phyloP scores from a whole-genome alignment of 2,329 filamentous ascomycete species.

The Penicillium thymicola region DNA sequence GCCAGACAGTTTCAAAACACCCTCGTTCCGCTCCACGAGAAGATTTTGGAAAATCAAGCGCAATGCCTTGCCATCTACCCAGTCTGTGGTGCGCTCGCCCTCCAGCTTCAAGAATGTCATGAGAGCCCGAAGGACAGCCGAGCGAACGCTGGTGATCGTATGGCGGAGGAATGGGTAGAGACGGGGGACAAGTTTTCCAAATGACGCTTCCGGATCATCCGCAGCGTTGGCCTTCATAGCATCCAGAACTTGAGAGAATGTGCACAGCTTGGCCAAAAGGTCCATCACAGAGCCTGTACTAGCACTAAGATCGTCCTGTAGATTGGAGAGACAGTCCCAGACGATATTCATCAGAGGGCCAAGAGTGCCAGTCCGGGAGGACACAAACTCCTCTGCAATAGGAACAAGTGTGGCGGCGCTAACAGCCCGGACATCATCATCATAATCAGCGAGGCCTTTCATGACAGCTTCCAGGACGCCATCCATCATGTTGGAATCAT shows the following conservation, averaged over 20 bases:
- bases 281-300: slow-evolving; percentile 99
- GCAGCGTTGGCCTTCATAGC: slow-evolving; percentile 90
- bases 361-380: slow-evolving; percentile 72
- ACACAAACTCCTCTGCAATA: slow-evolving; percentile 92
- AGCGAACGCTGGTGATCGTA: slow-evolving; percentile 92
- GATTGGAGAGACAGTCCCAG: slow-evolving; percentile 92
- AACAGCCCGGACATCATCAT: slow-evolving; percentile 94
- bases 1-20: slow-evolving; percentile 75
- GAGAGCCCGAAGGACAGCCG: slow-evolving; percentile 87
- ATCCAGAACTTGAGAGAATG: slow-evolving; percentile 85
- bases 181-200: slow-evolving; percentile 85
- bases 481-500: slow-evolving; percentile 82
- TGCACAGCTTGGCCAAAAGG: slow-evolving; percentile 88
- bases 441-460: slow-evolving; percentile 84
- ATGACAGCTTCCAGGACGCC: slow-evolving; percentile 90
- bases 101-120: slow-evolving; percentile 90
- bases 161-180: slow-evolving; percentile 95
- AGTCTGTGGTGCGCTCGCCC: slow-evolving; percentile 73
- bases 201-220: slow-evolving; percentile 80
- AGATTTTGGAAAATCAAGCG: slow-evolving; percentile 93
- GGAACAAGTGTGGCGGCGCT: slow-evolving; percentile 96
- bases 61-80: slow-evolving; percentile 86
- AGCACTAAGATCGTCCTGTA: slow-evolving; percentile 95
- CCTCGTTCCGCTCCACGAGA: slow-evolving; percentile 83
- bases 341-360: slow-evolving; percentile 87